phyloP scores from a whole-genome alignment of 345 rosid genomes.

The Populus nigra region DNA sequence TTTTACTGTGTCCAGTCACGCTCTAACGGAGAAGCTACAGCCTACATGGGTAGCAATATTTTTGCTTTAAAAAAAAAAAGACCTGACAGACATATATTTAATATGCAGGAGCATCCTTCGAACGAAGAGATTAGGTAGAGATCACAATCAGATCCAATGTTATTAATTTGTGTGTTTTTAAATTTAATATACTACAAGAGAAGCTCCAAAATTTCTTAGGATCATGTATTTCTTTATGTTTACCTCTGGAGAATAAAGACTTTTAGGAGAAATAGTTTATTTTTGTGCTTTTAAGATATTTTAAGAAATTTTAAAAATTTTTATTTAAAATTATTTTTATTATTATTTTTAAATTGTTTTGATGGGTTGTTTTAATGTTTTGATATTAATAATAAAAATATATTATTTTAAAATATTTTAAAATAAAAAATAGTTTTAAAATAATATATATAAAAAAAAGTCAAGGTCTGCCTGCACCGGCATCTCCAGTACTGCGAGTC shows the following conservation, averaged over 20 bases:
- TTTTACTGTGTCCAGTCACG: not conserved
- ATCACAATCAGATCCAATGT: slow-evolving; percentile 46
- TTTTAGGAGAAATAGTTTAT: not conserved
- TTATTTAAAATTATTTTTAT: too few species aligned
- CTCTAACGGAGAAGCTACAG: not conserved
- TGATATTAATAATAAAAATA: too few species aligned
- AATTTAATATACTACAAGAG: slow-evolving; percentile 8
- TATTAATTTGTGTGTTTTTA: not conserved
- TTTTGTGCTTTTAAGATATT: too few species aligned
- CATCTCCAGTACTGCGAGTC: slow-evolving; percentile 5
- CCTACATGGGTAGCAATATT: too few species aligned
- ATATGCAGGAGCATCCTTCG: slow-evolving; percentile 38
- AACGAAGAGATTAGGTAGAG: slow-evolving; percentile 37
- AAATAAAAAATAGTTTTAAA: too few species aligned
- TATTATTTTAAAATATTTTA: too few species aligned
- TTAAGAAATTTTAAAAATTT: too few species aligned
- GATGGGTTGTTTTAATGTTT: too few species aligned
- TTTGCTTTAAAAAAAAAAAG: not conserved
- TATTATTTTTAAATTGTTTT: too few species aligned
- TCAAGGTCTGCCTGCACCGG: slow-evolving; percentile 4
- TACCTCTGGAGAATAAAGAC: slow-evolving; percentile 18
- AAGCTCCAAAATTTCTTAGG: slow-evolving; percentile 18
- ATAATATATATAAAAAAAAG: not conserved
- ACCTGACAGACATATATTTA: slow-evolving; percentile 11
- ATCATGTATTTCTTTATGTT: not conserved